Conservation (phyloP, 2,329 filamentous ascomycete genomes). For the Xylaria sp. region DNA sequence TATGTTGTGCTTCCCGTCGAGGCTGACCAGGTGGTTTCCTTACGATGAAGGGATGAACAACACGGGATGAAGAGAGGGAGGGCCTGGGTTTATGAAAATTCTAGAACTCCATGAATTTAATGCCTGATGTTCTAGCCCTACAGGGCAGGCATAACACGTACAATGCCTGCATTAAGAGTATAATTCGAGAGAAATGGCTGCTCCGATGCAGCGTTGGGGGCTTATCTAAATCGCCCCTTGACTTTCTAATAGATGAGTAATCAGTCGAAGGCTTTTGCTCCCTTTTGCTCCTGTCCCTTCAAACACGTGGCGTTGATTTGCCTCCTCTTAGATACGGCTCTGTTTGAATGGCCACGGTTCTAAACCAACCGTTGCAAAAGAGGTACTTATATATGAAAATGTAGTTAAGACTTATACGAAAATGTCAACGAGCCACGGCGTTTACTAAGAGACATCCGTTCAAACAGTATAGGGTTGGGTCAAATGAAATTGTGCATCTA, state of each 20-base stretch:
- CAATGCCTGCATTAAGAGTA: neutral
- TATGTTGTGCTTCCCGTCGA: slow-evolving; percentile 44
- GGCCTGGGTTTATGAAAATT: slow-evolving; percentile 46
- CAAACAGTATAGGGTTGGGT: neutral
- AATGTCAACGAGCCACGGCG: neutral
- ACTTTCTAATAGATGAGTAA: neutral
- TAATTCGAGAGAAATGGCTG: too few relatives aligned
- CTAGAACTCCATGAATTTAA: slow-evolving; percentile 21
- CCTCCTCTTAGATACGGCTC: neutral
- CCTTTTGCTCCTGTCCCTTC: neutral
- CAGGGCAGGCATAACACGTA: neutral
- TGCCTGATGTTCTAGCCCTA: neutral
- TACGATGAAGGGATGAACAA: slow-evolving; percentile 45
- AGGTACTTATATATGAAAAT: neutral
- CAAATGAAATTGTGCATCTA: neutral
- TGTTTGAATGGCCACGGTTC: neutral
- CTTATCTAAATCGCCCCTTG: neutral
- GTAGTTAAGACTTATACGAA: neutral
- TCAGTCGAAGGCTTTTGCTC: neutral
- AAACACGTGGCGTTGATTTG: neutral
- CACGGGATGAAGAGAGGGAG: slow-evolving; percentile 47
- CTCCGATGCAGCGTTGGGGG: neutral
- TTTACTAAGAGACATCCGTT: neutral
- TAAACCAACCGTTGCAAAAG: neutral
- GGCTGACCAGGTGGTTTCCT: slow-evolving; percentile 42